These are phyloP conservation scores for Paramecium primaurelia DNA, from an alignment of 73 alveolate genomes.

Conservation along the genomic window DNA sequence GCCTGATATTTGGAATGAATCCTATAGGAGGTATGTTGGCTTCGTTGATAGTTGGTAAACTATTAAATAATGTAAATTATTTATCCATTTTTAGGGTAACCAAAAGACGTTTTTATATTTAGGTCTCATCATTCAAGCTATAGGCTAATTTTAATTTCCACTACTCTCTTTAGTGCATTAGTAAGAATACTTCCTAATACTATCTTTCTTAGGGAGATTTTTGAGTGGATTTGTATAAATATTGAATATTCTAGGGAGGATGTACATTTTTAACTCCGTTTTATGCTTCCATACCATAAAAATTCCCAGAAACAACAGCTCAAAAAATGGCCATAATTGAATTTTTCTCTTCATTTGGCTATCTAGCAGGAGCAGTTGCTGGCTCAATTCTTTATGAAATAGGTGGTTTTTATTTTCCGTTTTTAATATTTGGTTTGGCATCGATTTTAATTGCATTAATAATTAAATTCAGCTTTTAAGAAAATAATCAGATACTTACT, in stretches of 20 bases:
- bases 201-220: not conserved
- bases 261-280: not conserved
- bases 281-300: not conserved
- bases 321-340: not conserved
- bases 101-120: not conserved
- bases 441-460: not conserved
- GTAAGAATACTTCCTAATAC: not conserved
- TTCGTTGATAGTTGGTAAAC: not conserved
- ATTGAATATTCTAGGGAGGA: not conserved
- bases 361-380: not conserved
- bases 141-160: not conserved
- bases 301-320: not conserved
- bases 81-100: not conserved
- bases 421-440: not conserved
- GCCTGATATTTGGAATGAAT: not conserved
- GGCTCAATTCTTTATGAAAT: not conserved
- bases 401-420: constrained; percentile 12
- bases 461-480: not conserved
- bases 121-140: not conserved
- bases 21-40: constrained; percentile 3
- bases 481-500: not conserved
- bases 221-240: not conserved
- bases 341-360: not conserved
- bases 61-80: not conserved
- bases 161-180: not conserved